These are phyloP conservation scores for Pseudogymnoascus sp. DNA, from an alignment of 2,329 filamentous ascomycete genomes.

Conservation along the genomic window DNA sequence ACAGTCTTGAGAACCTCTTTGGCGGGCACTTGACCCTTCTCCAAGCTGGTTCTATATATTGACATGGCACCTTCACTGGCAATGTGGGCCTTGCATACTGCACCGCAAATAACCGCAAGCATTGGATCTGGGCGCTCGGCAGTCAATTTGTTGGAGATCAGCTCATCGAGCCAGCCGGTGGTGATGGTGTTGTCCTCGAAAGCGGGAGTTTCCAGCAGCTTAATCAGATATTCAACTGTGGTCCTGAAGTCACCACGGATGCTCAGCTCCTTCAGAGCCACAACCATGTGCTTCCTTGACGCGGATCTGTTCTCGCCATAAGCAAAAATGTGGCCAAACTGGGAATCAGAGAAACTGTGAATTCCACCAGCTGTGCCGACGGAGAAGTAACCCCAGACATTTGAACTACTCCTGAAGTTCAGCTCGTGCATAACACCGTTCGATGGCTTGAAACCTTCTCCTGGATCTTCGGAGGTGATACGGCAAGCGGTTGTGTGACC, in stretches of 20 bases:
- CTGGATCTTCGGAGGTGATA: constrained; percentile 97
- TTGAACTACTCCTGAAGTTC: constrained; percentile 97
- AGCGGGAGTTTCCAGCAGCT: constrained; percentile 93
- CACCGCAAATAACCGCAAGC: constrained; percentile 90
- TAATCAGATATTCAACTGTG: constrained; percentile 97
- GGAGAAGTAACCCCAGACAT: constrained; percentile 99
- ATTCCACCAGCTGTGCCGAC: constrained; percentile 94
- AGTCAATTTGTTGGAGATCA: constrained; percentile 95
- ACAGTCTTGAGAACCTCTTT: constrained; percentile 97
- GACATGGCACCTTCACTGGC: constrained; percentile 83
- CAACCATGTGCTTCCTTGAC: constrained; percentile 97
- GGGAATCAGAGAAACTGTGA: constrained; percentile 97
- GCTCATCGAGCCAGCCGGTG: constrained; percentile 95
- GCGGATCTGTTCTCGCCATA: constrained; percentile 96
- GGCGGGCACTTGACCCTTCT: constrained; percentile 94
- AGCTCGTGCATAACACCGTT: constrained; percentile 98
- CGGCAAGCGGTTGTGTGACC: constrained; percentile 97
- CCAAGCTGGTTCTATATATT: constrained; percentile 80
- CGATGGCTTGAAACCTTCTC: constrained; percentile 98
- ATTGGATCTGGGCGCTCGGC: constrained; percentile 91
- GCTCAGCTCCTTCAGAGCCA: constrained; percentile 95
- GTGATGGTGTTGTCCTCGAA: constrained; percentile 99
- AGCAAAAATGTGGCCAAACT: constrained; percentile 98
- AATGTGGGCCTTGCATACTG: constrained; percentile 88
- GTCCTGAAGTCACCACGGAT: constrained; percentile 99